Conservation (phyloP, 768 basidiomycete genomes). For the Cubamyces lactineus region DNA sequence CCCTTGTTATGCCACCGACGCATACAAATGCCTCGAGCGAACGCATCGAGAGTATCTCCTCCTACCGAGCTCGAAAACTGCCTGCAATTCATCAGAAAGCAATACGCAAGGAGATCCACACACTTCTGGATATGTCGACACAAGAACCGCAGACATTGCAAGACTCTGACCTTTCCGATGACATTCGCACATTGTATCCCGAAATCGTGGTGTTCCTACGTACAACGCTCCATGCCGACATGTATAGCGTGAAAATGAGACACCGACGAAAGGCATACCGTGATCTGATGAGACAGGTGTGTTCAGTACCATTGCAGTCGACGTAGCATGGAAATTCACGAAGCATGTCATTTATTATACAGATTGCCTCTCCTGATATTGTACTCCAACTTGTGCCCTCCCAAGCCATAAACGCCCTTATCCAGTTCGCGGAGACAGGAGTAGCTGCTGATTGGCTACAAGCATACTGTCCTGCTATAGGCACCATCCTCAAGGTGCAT, state of each 20-base stretch:
- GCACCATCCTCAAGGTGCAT: not conserved
- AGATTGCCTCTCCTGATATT: conserved; percentile 21
- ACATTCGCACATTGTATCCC: not conserved
- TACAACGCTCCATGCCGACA: not conserved
- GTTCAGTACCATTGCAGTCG: not conserved
- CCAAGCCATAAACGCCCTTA: not conserved
- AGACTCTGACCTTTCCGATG: not conserved
- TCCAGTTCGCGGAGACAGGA: not conserved
- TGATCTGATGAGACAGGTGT: not conserved
- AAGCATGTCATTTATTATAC: no score
- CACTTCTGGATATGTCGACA: not conserved
- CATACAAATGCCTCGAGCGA: not conserved
- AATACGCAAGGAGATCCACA: not conserved
- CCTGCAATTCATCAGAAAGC: not conserved
- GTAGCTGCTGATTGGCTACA: not conserved
- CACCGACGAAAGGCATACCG: not conserved
- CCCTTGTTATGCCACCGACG: not conserved
- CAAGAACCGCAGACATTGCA: no score
- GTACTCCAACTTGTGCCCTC: conserved; percentile 19
- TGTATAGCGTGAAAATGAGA: not conserved
- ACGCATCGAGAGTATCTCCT: not conserved
- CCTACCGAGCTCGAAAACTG: not conserved
- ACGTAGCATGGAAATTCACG: no score
- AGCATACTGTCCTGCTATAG: not conserved
- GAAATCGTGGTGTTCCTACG: not conserved